phyloP scores from a whole-genome alignment of 2,329 filamentous ascomycete genomes.

The Aschersonia sp. region DNA sequence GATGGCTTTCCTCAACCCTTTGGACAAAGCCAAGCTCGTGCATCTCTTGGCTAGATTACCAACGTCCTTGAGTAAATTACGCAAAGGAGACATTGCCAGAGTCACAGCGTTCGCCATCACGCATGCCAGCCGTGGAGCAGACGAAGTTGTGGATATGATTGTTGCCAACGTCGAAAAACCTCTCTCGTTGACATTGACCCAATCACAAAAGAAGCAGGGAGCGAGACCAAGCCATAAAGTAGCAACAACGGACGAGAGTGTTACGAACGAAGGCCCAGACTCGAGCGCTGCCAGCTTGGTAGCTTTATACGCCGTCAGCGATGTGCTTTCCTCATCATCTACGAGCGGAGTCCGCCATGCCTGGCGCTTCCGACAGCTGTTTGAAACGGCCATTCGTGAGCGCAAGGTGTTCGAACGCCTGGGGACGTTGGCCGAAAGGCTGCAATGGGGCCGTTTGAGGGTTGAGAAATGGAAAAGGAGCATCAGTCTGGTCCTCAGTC shows the following conservation, averaged over 20 bases:
- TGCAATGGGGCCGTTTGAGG: conserved; percentile 67
- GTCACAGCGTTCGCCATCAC: conserved; percentile 81
- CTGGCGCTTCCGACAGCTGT: conserved; percentile 73
- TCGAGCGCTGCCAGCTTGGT: conserved; percentile 62
- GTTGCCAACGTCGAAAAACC: conserved; percentile 70
- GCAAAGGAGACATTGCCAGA: conserved; percentile 74
- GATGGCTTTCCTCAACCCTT: conserved; percentile 59
- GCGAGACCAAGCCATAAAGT: conserved; percentile 15
- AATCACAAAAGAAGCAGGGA: conserved; percentile 35
- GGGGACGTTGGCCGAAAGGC: conserved; percentile 55
- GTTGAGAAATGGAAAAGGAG: conserved; percentile 78
- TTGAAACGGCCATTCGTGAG: conserved; percentile 56
- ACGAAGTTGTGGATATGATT: conserved; percentile 85
- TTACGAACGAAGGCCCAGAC: conserved; percentile 36
- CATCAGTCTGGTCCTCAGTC: conserved; percentile 49
- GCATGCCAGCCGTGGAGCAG: conserved; percentile 70
- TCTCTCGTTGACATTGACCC: conserved; percentile 58
- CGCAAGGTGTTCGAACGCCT: conserved; percentile 62
- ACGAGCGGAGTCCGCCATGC: conserved; percentile 68
- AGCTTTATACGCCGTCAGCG: conserved; percentile 62
- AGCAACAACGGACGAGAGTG: conserved; percentile 16
- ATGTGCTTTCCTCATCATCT: conserved; percentile 66
- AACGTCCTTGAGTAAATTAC: conserved; percentile 55
- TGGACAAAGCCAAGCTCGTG: conserved; percentile 72
- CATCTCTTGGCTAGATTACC: conserved; percentile 77